Conservation (phyloP, 352 stramenopile species). For the Globisporangium solare region DNA sequence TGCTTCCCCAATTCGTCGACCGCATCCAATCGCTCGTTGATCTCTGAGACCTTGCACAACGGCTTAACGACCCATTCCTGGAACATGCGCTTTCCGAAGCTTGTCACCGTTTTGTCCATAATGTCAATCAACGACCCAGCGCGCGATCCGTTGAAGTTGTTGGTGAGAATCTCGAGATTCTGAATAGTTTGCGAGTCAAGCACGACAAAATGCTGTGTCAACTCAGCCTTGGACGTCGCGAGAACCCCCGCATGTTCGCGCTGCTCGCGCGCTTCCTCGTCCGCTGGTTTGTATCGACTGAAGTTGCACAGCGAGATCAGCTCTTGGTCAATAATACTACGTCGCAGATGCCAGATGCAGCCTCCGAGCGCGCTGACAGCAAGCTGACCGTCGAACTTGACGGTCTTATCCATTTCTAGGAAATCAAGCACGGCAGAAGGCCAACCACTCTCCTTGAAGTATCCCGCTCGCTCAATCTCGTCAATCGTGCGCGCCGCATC, state of each 20-base stretch:
- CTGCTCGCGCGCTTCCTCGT: slow-evolving; percentile 39
- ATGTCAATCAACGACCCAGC: slow-evolving; percentile 91
- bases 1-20: slow-evolving; percentile 92
- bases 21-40: slow-evolving; percentile 94
- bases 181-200: slow-evolving; percentile 96
- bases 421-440: slow-evolving; percentile 48
- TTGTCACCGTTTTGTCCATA: slow-evolving; percentile 89
- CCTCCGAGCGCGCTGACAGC: slow-evolving; percentile 67
- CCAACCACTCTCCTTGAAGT: slow-evolving; percentile 84
- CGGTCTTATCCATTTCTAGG: slow-evolving; percentile 71
- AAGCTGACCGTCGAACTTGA: slow-evolving; percentile 50
- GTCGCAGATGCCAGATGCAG: slow-evolving; percentile 76
- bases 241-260: slow-evolving; percentile 15
- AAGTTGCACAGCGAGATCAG: slow-evolving; percentile 78
- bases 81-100: slow-evolving; percentile 95
- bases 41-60: slow-evolving; percentile 92
- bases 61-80: slow-evolving; percentile 96
- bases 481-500: slow-evolving; percentile 83
- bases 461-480: slow-evolving; percentile 86
- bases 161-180: slow-evolving; percentile 95
- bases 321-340: slow-evolving; percentile 82
- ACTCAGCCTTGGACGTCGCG: slow-evolving; percentile 32
- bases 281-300: slow-evolving; percentile 69
- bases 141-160: slow-evolving; percentile 88
- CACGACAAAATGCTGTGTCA: slow-evolving; percentile 88